Base-by-base conservation (phyloP, 2,329 filamentous ascomycete genomes). In the Hypoxylon sp. region DNA sequence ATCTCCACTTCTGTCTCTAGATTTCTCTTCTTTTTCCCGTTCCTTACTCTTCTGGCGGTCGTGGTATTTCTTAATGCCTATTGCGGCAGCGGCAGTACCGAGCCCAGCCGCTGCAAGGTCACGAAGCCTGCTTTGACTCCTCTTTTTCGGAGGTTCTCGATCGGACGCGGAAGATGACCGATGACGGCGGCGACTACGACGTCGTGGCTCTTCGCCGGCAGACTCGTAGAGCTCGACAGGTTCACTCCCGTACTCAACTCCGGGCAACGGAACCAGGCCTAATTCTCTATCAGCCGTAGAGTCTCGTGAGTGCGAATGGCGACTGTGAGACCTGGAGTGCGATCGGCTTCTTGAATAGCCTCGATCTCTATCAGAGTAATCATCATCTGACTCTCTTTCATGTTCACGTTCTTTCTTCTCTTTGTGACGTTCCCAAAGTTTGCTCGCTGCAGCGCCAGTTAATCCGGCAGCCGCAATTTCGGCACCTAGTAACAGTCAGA, bases 181-280 rank as follows among this genome's bases (percentile, higher is more conserved):
- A 48, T 79, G 81, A 70, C 80, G 79, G 63, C 80, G 81, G 58
- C 77, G 78, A 55, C 80, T 78, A 65, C 80, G 79, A 60, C 78
- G 79, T 67, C 80, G 77, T 62, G 78, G 78, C 65, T 83, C 82
- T 67, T 85, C 83, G 60, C 80, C 80, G 59, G 85, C 84, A 61
- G 84, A 84, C 63, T 86, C 85, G 75, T 86, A 85, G 63, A 78
- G 80, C 63, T 80, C 75, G 71, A 91, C 83, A 74, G 88, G 87
- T 72, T 85, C 83, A 76, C 82, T 83, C 73, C 88, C 88, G 83
- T 91, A 91, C 79, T 90, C 87, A 85, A 91, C 87, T 63, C 76
- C 75, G 72, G 74, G 75, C 74, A 76, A 66, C 67, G 71, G 76
- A 74, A 78, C 75, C 84, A 90, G 84, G 82, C 88, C 88, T 88